A percentile compares a stretch with the other conserved stretches of the same genome.
Evolutionary conservation across 2,329 filamentous ascomycete species (phyloP).

Genomic region (Claviceps maximensis): DNA sequence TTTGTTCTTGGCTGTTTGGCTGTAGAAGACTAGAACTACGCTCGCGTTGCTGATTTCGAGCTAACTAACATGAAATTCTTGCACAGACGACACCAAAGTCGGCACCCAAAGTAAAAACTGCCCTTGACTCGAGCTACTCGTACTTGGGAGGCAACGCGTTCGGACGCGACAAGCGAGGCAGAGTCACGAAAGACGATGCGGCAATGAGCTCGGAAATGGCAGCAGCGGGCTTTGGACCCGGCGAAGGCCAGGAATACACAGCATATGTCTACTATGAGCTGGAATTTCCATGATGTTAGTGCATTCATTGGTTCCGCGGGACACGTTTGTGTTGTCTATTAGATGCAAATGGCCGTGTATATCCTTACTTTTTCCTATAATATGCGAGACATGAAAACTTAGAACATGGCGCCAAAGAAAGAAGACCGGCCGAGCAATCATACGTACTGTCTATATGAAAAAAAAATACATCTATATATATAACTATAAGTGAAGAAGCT

Average conservation of each 20-base stretch:
- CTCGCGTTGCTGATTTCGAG: background rate
- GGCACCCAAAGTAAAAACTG: slow-evolving; percentile 63
- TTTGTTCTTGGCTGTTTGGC: too few relatives aligned
- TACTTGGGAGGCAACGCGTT: slow-evolving; percentile 94
- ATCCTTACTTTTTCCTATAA: slow-evolving; percentile 14
- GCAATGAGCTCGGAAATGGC: slow-evolving; percentile 71
- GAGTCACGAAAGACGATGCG: slow-evolving; percentile 80
- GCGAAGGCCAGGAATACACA: slow-evolving; percentile 74
- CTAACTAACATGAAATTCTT: background rate
- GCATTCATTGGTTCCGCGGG: background rate
- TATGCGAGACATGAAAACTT: slow-evolving; percentile 4
- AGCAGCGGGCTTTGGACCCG: slow-evolving; percentile 52
- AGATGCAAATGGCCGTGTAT: slow-evolving; percentile 15
- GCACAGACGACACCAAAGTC: slow-evolving; percentile 68
- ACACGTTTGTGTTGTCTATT: background rate
- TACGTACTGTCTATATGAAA: background rate
- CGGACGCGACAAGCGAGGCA: slow-evolving; percentile 83
- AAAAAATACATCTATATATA: background rate
- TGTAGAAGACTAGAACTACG: background rate
- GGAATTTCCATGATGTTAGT: slow-evolving; percentile 43
- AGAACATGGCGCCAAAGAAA: background rate
- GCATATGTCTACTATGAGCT: slow-evolving; percentile 97
- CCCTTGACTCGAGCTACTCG: slow-evolving; percentile 72
- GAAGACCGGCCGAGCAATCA: background rate
- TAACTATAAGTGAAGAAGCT: background rate